Conservation (phyloP, 176 grass and related monocot species). For the Aegilops sharonensis region DNA sequence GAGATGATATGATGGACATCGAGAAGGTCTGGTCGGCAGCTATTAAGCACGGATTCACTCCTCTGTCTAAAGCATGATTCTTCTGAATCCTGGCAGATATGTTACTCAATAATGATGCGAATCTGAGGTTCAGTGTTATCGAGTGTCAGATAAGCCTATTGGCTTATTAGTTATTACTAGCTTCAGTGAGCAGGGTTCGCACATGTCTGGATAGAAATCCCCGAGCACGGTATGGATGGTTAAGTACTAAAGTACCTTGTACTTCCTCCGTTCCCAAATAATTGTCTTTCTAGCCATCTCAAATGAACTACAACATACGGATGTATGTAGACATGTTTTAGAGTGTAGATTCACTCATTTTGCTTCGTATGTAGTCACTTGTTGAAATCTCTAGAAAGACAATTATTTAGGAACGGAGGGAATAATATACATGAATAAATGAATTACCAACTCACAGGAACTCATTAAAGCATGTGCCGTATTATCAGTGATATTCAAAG, state of each 20-base stretch:
- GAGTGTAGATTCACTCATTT: no score
- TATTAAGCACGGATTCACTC: conserved; percentile 61
- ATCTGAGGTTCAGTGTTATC: neutral
- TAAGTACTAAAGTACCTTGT: neutral
- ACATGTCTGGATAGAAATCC: neutral
- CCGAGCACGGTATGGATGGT: neutral
- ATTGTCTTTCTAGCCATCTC: no score
- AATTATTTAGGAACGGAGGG: no score
- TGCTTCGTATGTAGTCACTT: no score
- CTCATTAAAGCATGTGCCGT: neutral
- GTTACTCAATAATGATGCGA: neutral
- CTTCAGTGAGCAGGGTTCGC: neutral
- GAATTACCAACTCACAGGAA: neutral
- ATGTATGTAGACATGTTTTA: no score
- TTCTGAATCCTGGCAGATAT: conserved; percentile 16
- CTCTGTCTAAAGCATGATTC: conserved; percentile 33
- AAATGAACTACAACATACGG: no score
- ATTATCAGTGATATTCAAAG: neutral
- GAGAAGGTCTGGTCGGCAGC: conserved; percentile 61
- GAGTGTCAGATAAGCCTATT: neutral
- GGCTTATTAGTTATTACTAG: neutral
- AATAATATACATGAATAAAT: neutral
- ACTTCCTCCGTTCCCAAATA: no score
- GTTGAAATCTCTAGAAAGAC: no score
- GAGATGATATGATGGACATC: conserved; percentile 53